Conservation (phyloP, 2,329 filamentous ascomycete genomes). For the Colletotrichum incanum region DNA sequence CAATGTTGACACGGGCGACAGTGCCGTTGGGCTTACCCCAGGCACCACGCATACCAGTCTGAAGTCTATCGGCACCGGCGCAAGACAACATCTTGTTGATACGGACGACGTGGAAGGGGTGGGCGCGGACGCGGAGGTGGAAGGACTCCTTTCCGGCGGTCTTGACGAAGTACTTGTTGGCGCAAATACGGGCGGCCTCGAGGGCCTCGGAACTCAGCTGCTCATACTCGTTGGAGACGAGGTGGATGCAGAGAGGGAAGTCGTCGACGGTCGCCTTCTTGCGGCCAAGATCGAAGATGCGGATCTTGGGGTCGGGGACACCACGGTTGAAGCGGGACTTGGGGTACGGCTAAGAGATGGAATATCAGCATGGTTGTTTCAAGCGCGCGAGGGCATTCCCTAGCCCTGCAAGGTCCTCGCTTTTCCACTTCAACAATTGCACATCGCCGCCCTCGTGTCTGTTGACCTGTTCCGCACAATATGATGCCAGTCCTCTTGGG, state of each 20-base stretch:
- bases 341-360: conserved; percentile 82
- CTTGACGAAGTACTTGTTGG: conserved; percentile 97
- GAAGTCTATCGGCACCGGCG: conserved; percentile 99
- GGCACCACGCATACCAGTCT: conserved; percentile 99
- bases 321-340: conserved; percentile 99
- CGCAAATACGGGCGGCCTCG: conserved; percentile 99
- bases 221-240: conserved; percentile 99
- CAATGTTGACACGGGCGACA: conserved; percentile 99
- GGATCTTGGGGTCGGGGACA: conserved; percentile 89
- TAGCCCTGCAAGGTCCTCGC: neutral
- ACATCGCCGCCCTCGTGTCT: neutral
- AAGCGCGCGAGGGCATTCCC: neutral
- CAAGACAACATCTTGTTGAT: conserved; percentile 99
- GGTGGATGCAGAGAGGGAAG: conserved; percentile 99
- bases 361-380: conserved; percentile 4
- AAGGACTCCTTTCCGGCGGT: conserved; percentile 80
- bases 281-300: conserved; percentile 99
- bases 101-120: conserved; percentile 99
- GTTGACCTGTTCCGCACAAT: neutral
- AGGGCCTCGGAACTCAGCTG: conserved; percentile 99
- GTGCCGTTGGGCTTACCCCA: conserved; percentile 99
- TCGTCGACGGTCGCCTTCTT: conserved; percentile 99
- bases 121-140: conserved; percentile 86
- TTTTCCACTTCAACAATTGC: neutral
- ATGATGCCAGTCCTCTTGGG: too few species aligned